phyloP scores from a whole-genome alignment of 1,139 yeast genomes.

The Hyphopichia khmerensis region DNA sequence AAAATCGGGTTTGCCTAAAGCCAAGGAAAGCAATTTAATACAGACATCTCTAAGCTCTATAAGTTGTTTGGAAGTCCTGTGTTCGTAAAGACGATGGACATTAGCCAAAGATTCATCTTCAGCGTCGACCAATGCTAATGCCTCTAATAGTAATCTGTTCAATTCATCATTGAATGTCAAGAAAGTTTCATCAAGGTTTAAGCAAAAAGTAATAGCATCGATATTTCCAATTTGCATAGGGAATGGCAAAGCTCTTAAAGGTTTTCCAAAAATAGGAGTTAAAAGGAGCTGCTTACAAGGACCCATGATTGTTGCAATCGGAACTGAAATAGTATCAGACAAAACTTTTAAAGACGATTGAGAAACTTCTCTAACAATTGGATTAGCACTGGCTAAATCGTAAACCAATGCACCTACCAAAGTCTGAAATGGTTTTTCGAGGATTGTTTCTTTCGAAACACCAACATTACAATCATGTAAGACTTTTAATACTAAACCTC shows the following conservation, averaged over 20 bases:
- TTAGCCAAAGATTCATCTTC: constrained; percentile 94
- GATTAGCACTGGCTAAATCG: constrained; percentile 87
- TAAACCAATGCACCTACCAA: constrained; percentile 85
- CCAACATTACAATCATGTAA: constrained; percentile 64
- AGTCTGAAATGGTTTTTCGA: constrained; percentile 77
- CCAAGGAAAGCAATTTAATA: constrained; percentile 76
- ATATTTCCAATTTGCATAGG: constrained; percentile 99
- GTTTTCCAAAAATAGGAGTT: constrained; percentile 95
- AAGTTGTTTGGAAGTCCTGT: constrained; percentile 83
- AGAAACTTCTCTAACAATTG: constrained; percentile 78
- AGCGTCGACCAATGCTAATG: constrained; percentile 92
- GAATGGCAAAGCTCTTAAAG: constrained; percentile 92
- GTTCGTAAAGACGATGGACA: constrained; percentile 80
- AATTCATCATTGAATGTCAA: constrained; percentile 86
- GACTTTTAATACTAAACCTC: constrained; percentile 60
- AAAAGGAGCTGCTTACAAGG: constrained; percentile 81
- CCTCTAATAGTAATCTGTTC: constrained; percentile 81
- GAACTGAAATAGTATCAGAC: constrained; percentile 66
- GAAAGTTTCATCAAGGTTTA: constrained; percentile 77
- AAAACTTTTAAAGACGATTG: constrained; percentile 68
- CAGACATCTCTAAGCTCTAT: constrained; percentile 87
- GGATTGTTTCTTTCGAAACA: constrained; percentile 56
- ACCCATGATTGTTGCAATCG: constrained; percentile 71
- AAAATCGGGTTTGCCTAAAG: constrained; percentile 79
- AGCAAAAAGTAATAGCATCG: constrained; percentile 90